Evolutionary conservation across 176 grass and related monocot species (phyloP).

Genomic region (Musa itinerans): DNA sequence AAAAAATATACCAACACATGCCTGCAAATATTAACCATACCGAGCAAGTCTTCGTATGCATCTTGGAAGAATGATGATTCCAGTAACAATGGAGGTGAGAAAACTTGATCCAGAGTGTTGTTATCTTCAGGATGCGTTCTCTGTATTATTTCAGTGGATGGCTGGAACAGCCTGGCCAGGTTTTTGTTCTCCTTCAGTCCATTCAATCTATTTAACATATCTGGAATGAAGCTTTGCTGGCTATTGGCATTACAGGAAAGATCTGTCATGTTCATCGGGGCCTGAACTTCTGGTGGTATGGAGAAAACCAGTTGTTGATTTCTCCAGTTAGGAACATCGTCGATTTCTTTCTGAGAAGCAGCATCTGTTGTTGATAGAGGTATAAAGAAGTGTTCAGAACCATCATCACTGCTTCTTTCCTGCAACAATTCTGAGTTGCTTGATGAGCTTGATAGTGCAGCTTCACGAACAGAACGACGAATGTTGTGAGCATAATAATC

Average conservation of each 20-base stretch:
- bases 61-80: conserved; percentile 78
- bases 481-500: conserved; percentile 49
- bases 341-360: conserved; percentile 42
- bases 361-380: conserved; percentile 38
- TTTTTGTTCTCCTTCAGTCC: conserved; percentile 23
- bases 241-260: conserved; percentile 21
- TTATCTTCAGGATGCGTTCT: conserved; percentile 43
- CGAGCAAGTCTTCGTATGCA: conserved; percentile 80
- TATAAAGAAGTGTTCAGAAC: conserved; percentile 84
- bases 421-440: conserved; percentile 40
- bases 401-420: conserved; percentile 52
- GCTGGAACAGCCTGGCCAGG: conserved; percentile 12
- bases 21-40: conserved; percentile 25
- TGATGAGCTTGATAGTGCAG: conserved; percentile 66
- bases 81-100: conserved; percentile 69
- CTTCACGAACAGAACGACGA: conserved; percentile 82
- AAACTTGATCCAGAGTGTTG: conserved; percentile 88
- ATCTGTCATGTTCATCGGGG: conserved; percentile 27
- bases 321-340: conserved; percentile 33
- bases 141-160: conserved; percentile 19
- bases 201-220: conserved; percentile 35
- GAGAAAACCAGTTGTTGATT: conserved; percentile 46
- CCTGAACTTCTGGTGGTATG: conserved; percentile 13
- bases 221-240: conserved; percentile 19
- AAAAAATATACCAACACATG: neutral